Base-by-base conservation (phyloP, 2,329 filamentous ascomycete genomes). In the Elsinoe fawcettii region DNA sequence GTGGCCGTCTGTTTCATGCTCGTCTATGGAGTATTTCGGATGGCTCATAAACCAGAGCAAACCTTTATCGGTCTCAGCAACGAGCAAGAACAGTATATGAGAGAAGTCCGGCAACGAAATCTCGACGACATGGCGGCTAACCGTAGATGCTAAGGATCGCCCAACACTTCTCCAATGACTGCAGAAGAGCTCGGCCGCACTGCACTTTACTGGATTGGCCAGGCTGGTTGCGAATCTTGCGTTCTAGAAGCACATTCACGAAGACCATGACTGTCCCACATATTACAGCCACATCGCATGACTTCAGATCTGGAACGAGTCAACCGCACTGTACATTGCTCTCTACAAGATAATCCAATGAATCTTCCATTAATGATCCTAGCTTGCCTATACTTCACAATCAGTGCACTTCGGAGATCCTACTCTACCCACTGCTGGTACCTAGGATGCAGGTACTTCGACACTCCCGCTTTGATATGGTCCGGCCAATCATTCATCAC, bases 81-180 rank as follows among this genome's bases (percentile, higher is more conserved):
- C 14, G 49, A 53, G 18, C 49, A 53, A 23, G 49, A 53, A 20
- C 49, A 53, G 22, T 53, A 53, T n/a, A 53, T 53, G 49, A 36
- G 49, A 16, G 49, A 53, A 37, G 49, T 53, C 6, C 49, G 49
- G 32, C 49, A 53, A 53, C 30, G 49, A 16, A 53, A 53, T 25
- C 18, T 53, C 32, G 49, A 53, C 18, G 32, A 53, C 30, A n/a
- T 53, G n/a, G 30, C 32, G 12, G n/a, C 49, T 3, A 9, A 22
- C 2, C 49, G 32, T 18, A 51, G 46, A 12, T 18, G 20, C 5
- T 23, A 9, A 46, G 34, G 34, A 37, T 37, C 27, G 34, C 3
- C 5, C 14, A 12, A 12, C 11, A 12, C 6, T 37, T 5, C 34
- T 6, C 34, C 27, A 30, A 30, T 9, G 27, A 30, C 27, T 5